Percentiles rank a stretch among this genome's conserved stretches.
phyloP scores from a whole-genome alignment of 768 basidiomycete genomes.

The Boletus eberwhitei region DNA sequence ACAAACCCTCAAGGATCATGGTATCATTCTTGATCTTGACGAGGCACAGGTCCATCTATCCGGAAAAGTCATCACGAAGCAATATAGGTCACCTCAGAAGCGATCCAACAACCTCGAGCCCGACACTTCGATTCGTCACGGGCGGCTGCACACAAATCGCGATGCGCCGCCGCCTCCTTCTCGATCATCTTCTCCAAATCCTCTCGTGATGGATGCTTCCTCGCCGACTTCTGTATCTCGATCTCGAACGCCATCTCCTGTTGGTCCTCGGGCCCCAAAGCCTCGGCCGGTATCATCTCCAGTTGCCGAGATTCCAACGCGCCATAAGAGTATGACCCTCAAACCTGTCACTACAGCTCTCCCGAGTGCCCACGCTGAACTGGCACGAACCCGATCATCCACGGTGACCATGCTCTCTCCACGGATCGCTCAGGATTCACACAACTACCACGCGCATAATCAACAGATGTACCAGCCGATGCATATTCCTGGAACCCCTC shows the following conservation, averaged over 20 bases:
- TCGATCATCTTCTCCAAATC: conserved; percentile 28
- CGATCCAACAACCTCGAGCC: conserved; percentile 20
- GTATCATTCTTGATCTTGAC: conserved; percentile 40
- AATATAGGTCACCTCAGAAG: conserved; percentile 41
- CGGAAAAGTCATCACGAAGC: conserved; percentile 36
- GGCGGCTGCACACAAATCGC: conserved; percentile 23
- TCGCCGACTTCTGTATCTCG: conserved; percentile 30
- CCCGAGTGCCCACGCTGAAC: conserved; percentile 20
- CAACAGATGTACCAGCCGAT: conserved; percentile 32
- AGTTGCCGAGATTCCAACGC: conserved; percentile 24
- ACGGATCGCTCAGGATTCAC: conserved; percentile 27
- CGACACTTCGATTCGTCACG: conserved; percentile 8
- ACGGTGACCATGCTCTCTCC: conserved; percentile 27
- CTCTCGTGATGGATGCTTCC: conserved; percentile 5
- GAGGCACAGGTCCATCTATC: conserved; percentile 11
- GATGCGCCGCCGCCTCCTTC: conserved; percentile 29
- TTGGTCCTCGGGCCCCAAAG: conserved; percentile 44
- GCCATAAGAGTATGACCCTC: conserved; percentile 32
- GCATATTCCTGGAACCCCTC: conserved; percentile 24
- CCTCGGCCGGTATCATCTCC: conserved; percentile 31
- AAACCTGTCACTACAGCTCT: conserved; percentile 20
- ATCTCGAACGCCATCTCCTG: conserved; percentile 47
- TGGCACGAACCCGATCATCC: conserved; percentile 27
- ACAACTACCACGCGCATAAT: conserved; percentile 31
- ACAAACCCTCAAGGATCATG: conserved; percentile 53